A percentile compares a stretch with the other conserved stretches of the same genome.
These are phyloP conservation scores for Pelargonium nanum DNA, from an alignment of 345 rosid species.

Conservation along the genomic window DNA sequence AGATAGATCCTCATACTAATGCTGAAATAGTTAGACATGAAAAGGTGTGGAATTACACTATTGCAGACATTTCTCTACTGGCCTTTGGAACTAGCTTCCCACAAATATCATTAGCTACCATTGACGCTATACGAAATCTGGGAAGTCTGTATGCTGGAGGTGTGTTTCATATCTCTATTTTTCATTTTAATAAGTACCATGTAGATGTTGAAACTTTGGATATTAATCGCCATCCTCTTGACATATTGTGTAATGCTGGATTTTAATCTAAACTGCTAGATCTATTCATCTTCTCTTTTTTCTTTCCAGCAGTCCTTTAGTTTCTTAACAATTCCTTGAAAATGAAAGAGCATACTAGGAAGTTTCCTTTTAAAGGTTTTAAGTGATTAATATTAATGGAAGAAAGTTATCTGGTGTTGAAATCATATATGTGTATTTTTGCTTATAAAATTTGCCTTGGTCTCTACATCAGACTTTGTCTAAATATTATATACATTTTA, in stretches of 20 bases:
- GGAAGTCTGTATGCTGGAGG: conserved; percentile 82
- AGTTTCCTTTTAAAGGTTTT: not conserved
- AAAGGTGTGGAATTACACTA: conserved; percentile 85
- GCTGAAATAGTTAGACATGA: conserved; percentile 36
- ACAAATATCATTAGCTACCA: conserved; percentile 86
- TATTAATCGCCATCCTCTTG: not conserved
- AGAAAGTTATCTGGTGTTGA: not conserved
- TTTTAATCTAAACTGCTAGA: not conserved
- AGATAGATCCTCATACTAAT: conserved; percentile 50
- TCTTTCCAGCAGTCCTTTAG: not conserved
- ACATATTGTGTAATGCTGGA: not conserved
- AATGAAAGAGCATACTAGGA: too few relatives aligned
- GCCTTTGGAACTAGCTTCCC: conserved; percentile 98
- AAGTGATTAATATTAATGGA: not conserved
- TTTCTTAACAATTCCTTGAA: not conserved
- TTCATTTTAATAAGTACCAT: not conserved
- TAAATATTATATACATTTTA: not conserved
- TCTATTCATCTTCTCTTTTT: not conserved
- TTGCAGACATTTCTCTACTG: conserved; percentile 74
- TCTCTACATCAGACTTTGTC: not conserved
- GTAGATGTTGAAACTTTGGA: not conserved
- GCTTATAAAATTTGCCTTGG: not conserved
- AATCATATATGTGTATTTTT: not conserved
- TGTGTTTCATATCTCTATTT: conserved; percentile 17
- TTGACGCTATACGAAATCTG: conserved; percentile 66